These are phyloP conservation scores for Phialophora macrospora DNA, from an alignment of 2,329 filamentous ascomycete species.

Conservation along the genomic window DNA sequence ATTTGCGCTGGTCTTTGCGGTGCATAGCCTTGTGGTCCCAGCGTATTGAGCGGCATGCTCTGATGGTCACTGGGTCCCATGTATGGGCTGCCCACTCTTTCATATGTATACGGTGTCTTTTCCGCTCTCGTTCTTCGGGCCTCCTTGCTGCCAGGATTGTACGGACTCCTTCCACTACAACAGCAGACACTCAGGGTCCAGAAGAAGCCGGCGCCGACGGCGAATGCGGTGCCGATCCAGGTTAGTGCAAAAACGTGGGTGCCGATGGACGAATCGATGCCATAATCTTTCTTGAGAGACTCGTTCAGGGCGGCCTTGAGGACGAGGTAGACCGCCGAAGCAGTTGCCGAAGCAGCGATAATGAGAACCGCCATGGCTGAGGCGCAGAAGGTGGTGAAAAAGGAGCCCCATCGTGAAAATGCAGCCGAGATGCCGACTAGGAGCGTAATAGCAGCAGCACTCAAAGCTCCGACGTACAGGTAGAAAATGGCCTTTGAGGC, in stretches of 20 bases:
- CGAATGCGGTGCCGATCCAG: conserved; percentile 82
- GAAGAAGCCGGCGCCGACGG: conserved; percentile 77
- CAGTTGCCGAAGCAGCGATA: conserved; percentile 70
- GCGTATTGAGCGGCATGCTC: conserved; percentile 36
- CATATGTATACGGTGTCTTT: conserved; percentile 66
- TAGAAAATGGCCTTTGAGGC: conserved; percentile 83
- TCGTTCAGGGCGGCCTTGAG: conserved; percentile 71
- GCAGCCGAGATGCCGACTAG: conserved; percentile 80
- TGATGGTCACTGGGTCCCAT: conserved; percentile 38
- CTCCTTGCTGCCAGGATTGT: conserved; percentile 40
- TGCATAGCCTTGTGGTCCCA: conserved; percentile 17
- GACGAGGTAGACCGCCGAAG: conserved; percentile 73
- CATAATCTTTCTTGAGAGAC: conserved; percentile 68
- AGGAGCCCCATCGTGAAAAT: conserved; percentile 80
- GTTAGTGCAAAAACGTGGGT: conserved; percentile 70
- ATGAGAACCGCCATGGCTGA: conserved; percentile 62
- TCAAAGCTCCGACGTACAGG: conserved; percentile 74
- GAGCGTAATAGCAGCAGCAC: conserved; percentile 72
- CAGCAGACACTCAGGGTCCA: conserved; percentile 93
- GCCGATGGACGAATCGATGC: conserved; percentile 70
- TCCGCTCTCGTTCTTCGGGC: conserved; percentile 53
- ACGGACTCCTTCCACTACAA: conserved; percentile 70
- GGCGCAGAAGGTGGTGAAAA: conserved; percentile 78
- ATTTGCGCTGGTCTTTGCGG: conserved; percentile 13
- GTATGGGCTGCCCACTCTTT: conserved; percentile 53